Evolutionary conservation across 768 basidiomycete genomes (phyloP).

Genomic region (Mycena chlorophos): DNA sequence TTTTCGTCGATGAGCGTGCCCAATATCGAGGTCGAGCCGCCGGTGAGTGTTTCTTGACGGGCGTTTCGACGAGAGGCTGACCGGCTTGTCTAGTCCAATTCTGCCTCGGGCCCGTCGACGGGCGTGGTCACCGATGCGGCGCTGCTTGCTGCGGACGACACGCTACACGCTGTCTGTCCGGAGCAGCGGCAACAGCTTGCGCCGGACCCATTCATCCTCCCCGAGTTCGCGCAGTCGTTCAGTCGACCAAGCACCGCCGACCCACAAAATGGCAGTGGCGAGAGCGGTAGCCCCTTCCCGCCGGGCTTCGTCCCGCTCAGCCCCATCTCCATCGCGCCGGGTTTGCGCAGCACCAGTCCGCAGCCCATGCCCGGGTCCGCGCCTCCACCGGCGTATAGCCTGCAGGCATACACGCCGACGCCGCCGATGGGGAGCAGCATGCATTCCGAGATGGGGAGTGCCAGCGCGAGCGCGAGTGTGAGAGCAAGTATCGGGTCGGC

Average conservation of each 20-base stretch:
- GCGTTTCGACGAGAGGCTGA: background rate
- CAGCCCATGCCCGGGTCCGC: too few species aligned
- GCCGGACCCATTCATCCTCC: constrained; percentile 17
- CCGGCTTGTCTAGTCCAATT: constrained; percentile 37
- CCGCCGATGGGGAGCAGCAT: constrained; percentile 1
- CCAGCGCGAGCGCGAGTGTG: background rate
- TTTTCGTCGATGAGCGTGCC: constrained; percentile 38
- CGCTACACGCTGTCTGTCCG: too few species aligned
- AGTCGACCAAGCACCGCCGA: constrained; percentile 3
- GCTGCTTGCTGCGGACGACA: constrained; percentile 45
- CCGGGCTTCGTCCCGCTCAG: constrained; percentile 41
- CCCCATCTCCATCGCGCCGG: constrained; percentile 26
- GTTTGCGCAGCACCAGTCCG: background rate
- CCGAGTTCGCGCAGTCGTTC: background rate
- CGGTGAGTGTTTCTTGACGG: constrained; percentile 34
- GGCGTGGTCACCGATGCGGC: constrained; percentile 36
- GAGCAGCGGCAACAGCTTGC: constrained; percentile 26
- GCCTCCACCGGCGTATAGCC: background rate
- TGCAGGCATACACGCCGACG: background rate
- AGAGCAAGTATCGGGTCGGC: too few species aligned
- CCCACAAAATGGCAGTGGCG: background rate
- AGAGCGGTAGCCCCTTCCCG: constrained; percentile 25
- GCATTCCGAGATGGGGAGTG: constrained; percentile 2
- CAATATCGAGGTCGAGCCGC: constrained; percentile 47
- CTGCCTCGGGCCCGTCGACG: constrained; percentile 37